A percentile compares a stretch with the other conserved stretches of the same genome.
Evolutionary conservation across 2,329 filamentous ascomycete genomes (phyloP).

Genomic region (Aspergillus persii): DNA sequence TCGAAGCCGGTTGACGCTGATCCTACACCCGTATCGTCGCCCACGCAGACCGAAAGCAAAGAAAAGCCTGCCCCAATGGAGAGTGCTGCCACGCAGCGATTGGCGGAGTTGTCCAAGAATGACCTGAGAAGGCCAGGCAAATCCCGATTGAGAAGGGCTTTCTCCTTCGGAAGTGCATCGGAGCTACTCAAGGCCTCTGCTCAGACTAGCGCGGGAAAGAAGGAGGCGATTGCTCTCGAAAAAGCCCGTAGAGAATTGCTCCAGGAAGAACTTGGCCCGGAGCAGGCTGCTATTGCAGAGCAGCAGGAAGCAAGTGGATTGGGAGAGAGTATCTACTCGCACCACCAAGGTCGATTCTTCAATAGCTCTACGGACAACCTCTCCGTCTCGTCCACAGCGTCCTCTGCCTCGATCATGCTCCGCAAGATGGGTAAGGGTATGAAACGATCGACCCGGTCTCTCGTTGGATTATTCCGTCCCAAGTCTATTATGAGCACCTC

Average conservation of each 20-base stretch:
- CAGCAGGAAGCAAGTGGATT: constrained; percentile 90
- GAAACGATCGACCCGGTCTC: constrained; percentile 86
- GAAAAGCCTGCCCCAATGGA: constrained; percentile 34
- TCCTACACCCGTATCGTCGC: constrained; percentile 25
- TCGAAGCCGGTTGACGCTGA: constrained; percentile 64
- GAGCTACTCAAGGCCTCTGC: constrained; percentile 77
- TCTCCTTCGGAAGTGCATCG: constrained; percentile 93
- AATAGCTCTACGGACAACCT: constrained; percentile 91
- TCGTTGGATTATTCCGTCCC: constrained; percentile 90
- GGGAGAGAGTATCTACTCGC: constrained; percentile 86
- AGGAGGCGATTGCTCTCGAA: constrained; percentile 45
- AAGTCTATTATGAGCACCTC: constrained; percentile 83
- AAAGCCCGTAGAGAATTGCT: constrained; percentile 65
- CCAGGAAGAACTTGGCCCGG: constrained; percentile 72
- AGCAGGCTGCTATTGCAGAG: constrained; percentile 86
- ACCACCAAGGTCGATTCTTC: constrained; percentile 76
- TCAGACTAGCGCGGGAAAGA: constrained; percentile 54
- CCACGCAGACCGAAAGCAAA: constrained; percentile 19
- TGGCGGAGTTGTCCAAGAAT: constrained; percentile 83
- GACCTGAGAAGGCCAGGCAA: constrained; percentile 77
- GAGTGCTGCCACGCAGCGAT: constrained; percentile 77
- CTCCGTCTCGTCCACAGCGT: constrained; percentile 49
- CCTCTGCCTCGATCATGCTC: constrained; percentile 56
- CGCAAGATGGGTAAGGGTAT: constrained; percentile 99
- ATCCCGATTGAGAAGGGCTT: constrained; percentile 80